Base-by-base conservation (phyloP, 2,329 filamentous ascomycete genomes). In the Apiospora aurea region DNA sequence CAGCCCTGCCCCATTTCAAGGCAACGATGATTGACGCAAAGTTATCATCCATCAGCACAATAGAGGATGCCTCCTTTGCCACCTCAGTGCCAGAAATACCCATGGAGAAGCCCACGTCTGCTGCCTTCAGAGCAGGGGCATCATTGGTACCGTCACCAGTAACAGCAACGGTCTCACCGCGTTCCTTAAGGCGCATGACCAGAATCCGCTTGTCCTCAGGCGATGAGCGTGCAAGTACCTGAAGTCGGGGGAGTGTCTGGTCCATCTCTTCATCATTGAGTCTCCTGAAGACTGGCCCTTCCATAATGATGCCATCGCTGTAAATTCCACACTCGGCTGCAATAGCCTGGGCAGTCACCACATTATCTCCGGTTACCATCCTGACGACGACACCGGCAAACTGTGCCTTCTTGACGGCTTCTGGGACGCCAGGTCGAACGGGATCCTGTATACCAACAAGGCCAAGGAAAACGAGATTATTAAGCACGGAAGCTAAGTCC, bases 391-490 rank as follows among this genome's bases (percentile, higher is more conserved):
- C 92, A 71, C 92, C 92, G 24, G 92, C 92, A 38, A 85, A 86
- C 75, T 91, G 88, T 74, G 92, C 93, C 77, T 89, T 89, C 72
- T 85, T 84, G 71, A 94, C 92, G 64, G 92, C 92, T 67, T 89
- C 87, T 18, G 89, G 86, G 29, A 94, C 92, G 75, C 91, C 91
- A 7, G 88, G 86, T 71, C 92, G 86, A 24, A 94, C 88, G 46
- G 92, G 92, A 80, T 94, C 92, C 78, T 94, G 91, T 77, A 94
- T 94, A 76, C 92, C 92, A 68, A 93, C 91, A 53, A 94, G 85
- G 24, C 90, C 90, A 75, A 94, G 83, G 83, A 94, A 93, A 5
- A 88, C 90, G 89, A 96, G 94, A 70, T 93, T 86, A 69, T 87
- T 86, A 80, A 94, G 93, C 2, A 95, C 80, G 53, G 91, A 88